Evolutionary conservation across 345 rosid species (phyloP), one percentile per base, ranked within the genome.

Genomic region (Reutealis trisperma): DNA sequence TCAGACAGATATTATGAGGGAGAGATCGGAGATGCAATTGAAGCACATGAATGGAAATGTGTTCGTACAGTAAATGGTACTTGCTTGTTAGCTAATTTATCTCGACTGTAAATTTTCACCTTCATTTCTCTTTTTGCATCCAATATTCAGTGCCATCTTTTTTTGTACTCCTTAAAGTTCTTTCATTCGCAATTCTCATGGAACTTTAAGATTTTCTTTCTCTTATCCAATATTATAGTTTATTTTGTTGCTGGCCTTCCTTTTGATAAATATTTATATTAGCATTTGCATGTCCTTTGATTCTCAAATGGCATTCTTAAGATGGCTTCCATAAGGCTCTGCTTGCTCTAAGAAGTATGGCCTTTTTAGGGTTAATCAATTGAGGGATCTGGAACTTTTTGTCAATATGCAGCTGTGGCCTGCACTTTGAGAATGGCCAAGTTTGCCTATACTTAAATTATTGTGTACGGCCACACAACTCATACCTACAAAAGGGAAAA

Each of bases 11-110:
- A 84, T 80, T 87, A 82, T 71, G 96, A 83, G 57, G 88, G 91
- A 80, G 93, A 95, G 64, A 77, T 25, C 25, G 98, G 97, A 80
- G 99, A 95, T 90, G 98, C 92, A 63, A 61, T 92, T 69, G 98
- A 95, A 76, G 93, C 93, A 73, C 88, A 93, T 78, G 79, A 89
- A 68, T 95, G 99, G 99, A 92, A 90, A 89, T 95, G 98, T 84
- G 90, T 95, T 61, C 90, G 93, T 67, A 93, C 93, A 14, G 62
- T 92, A 68, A 89, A 93, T 84, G 98, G 99, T 95, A 80, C 13
- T 65, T 45, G 59, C 63, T 54, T 71, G 37, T 74, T 13, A 59
- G 44, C 11, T 37, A 25, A 57, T 24, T 42, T 25, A 6, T 45
- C 25, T 47, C 18, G 9, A 19, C 22, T 49, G 5, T 34, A 16